Conservation (phyloP, 2,329 filamentous ascomycete species). For the Epichloe sp. region DNA sequence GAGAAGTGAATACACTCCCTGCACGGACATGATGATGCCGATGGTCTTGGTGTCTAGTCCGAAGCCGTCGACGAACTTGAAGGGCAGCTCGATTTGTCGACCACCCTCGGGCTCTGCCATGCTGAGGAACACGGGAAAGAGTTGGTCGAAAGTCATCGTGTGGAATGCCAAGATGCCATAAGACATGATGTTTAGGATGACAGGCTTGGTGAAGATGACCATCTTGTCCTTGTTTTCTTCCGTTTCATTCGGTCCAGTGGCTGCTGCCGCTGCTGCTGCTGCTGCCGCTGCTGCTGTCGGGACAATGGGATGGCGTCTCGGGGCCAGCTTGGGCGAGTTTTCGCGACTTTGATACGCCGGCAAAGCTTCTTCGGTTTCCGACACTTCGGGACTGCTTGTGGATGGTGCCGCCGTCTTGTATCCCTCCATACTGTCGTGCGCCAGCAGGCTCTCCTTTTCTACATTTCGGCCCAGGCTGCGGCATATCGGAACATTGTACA, state of each 20-base stretch:
- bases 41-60: conserved; percentile 72
- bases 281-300: not conserved
- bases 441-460: conserved; percentile 52
- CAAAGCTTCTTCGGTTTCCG: conserved; percentile 39
- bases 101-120: conserved; percentile 38
- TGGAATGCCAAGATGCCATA: conserved; percentile 93
- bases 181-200: conserved; percentile 75
- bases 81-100: conserved; percentile 51
- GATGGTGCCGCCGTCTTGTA: conserved; percentile 39
- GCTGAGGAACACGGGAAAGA: conserved; percentile 85
- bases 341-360: conserved; percentile 56
- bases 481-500: conserved; percentile 20
- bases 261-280: not conserved
- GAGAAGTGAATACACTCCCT: conserved; percentile 81
- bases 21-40: conserved; percentile 75
- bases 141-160: conserved; percentile 90
- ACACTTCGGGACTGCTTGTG: not conserved
- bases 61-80: conserved; percentile 82
- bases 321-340: conserved; percentile 34
- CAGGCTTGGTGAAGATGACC: conserved; percentile 58
- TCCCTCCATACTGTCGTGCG: conserved; percentile 46
- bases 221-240: conserved; percentile 31
- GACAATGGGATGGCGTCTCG: conserved; percentile 14
- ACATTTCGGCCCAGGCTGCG: conserved; percentile 25
- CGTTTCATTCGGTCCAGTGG: not conserved